Evolutionary conservation across 768 basidiomycete species (phyloP), one percentile per base, ranked within the genome.

Genomic region (Dentipellis sp.): DNA sequence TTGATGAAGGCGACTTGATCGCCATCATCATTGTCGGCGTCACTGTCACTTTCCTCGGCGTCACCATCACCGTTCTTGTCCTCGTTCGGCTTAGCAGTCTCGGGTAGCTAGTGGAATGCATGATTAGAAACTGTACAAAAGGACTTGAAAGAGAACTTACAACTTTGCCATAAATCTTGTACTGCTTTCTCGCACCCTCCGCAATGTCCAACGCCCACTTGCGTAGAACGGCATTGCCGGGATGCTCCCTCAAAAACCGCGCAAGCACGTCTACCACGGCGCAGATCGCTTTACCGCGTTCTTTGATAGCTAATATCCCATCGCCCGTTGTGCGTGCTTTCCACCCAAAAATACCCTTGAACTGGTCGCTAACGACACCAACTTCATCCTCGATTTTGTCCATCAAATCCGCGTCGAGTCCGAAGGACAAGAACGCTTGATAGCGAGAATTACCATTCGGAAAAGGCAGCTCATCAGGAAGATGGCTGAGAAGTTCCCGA

Each of bases 151-250:
- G 29, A 29, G 29, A 29, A 40, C 39, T 40, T 40, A 40, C 39
- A 40, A 9, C 11, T 9, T 40, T 40, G 4, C 39, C 39, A 40
- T 40, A n/a, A 12, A 40, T 40, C 39, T 10, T 29, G 36, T 29
- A 29, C 29, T 16, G 36, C 23, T 54, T 52, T 34, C 61, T 54
- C 4, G 57, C 59, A 10, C 58, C 63, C 8, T 49, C 50, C 4
- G 40, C 34, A 38, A 63, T 53, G 60, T 64, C 63, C 38, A 59
- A 10, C 5, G 61, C 64, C 64, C 63, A 65, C 51, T 63, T 65
- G 52, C 60, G 54, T 22, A 65, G 45, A 12, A 65, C 58, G 34
- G 45, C 57, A 29, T 65, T 58, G 5, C 50, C 56, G 5, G 63
- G 60, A 36, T 50, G 56, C 34, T 47, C 21, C 14, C 8, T 50